phyloP scores from a whole-genome alignment of 495 filamentous ascomycete genomes.

The Parachaetomium inaequale region DNA sequence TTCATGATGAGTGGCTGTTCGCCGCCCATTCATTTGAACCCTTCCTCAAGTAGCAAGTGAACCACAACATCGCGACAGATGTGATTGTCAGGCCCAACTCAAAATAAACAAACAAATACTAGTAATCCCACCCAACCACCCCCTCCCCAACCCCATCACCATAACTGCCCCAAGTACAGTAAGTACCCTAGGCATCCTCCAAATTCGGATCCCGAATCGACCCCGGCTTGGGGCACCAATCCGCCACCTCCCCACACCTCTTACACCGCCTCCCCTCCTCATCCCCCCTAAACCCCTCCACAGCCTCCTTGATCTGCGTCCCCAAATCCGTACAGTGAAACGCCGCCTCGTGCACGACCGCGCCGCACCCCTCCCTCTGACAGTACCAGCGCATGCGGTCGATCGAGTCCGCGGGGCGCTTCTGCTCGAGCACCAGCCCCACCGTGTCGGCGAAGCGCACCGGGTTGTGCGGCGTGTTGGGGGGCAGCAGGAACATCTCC shows the following conservation, averaged over 20 bases:
- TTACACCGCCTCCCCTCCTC: slow-evolving; percentile 71
- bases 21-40: background rate
- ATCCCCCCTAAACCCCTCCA: slow-evolving; percentile 72
- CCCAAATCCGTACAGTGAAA: slow-evolving; percentile 92
- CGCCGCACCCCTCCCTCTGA: slow-evolving; percentile 52
- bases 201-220: slow-evolving; percentile 51
- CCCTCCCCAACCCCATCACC: background rate
- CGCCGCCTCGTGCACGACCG: slow-evolving; percentile 75
- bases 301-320: slow-evolving; percentile 94
- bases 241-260: slow-evolving; percentile 71
- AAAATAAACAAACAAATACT: background rate
- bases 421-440: slow-evolving; percentile 88
- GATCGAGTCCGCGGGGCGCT: slow-evolving; percentile 60
- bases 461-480: slow-evolving; percentile 82
- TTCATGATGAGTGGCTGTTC: background rate
- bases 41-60: background rate
- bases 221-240: slow-evolving; percentile 48
- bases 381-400: slow-evolving; percentile 95
- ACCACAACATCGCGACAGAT: too few relatives aligned
- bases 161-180: background rate
- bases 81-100: background rate
- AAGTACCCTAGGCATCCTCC: slow-evolving; percentile 30
- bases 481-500: slow-evolving; percentile 89
- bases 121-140: background rate
- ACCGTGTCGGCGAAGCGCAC: slow-evolving; percentile 62